Conservation (phyloP, 2,329 filamentous ascomycete genomes). For the Tympanopsis confertula region DNA sequence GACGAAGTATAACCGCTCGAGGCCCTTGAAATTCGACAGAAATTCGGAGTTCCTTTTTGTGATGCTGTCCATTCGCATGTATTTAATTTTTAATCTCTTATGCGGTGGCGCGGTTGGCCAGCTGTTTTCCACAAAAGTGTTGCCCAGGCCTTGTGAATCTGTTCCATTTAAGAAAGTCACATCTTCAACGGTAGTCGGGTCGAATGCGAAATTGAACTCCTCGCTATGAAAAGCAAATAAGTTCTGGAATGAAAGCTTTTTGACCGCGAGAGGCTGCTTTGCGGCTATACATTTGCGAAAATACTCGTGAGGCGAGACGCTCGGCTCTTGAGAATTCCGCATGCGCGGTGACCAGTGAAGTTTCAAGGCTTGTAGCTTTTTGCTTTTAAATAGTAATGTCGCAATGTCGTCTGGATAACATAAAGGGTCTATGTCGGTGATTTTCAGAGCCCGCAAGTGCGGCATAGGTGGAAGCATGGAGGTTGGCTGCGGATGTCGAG, state of each 20-base stretch:
- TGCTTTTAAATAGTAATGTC: slow-evolving; percentile 36
- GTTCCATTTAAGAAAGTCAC: slow-evolving; percentile 41
- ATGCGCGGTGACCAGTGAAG: slow-evolving; percentile 52
- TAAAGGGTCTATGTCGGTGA: slow-evolving; percentile 49
- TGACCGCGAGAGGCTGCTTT: slow-evolving; percentile 30
- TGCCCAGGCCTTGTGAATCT: slow-evolving; percentile 25
- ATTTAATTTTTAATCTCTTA: slow-evolving; percentile 17
- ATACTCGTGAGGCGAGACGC: slow-evolving; percentile 37
- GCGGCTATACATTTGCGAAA: slow-evolving; percentile 40
- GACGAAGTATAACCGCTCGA: slow-evolving; percentile 41
- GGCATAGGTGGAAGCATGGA: slow-evolving; percentile 42
- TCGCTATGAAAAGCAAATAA: slow-evolving; percentile 39
- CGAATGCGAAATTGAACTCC: slow-evolving; percentile 29
- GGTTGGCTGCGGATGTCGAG: slow-evolving; percentile 42
- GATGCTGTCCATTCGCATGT: slow-evolving; percentile 31
- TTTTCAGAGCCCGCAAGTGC: slow-evolving; percentile 36
- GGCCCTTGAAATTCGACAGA: slow-evolving; percentile 23
- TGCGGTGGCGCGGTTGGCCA: slow-evolving; percentile 27
- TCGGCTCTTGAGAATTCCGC: slow-evolving; percentile 43
- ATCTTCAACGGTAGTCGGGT: slow-evolving; percentile 26
- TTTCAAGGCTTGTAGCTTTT: slow-evolving; percentile 38
- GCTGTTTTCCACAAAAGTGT: slow-evolving; percentile 41
- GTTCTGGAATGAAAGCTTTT: slow-evolving; percentile 42
- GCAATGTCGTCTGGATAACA: slow-evolving; percentile 55
- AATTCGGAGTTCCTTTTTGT: slow-evolving; percentile 30